These are phyloP conservation scores for Starmera dryadoides DNA, from an alignment of 805 yeast species.

Conservation along the genomic window DNA sequence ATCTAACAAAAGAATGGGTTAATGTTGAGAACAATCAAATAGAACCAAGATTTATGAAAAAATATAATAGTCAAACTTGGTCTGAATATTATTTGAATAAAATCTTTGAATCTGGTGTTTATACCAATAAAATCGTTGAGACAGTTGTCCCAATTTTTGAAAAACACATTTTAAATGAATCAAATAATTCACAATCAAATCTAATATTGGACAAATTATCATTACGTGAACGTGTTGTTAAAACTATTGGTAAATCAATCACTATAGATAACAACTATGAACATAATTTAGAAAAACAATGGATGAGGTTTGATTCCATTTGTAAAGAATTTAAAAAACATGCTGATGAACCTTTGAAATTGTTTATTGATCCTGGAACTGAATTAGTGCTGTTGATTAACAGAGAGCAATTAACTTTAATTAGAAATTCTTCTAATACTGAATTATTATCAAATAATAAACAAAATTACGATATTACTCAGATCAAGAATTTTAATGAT, in stretches of 20 bases:
- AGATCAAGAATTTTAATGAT: slow-evolving; percentile 14
- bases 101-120: slow-evolving; percentile 43
- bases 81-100: slow-evolving; percentile 35
- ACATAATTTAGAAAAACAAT: slow-evolving; percentile 38
- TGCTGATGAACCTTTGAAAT: slow-evolving; percentile 51
- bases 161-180: slow-evolving; percentile 27
- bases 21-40: slow-evolving; percentile 17
- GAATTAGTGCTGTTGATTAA: slow-evolving; percentile 27
- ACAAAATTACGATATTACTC: slow-evolving; percentile 9
- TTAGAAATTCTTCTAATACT: slow-evolving; percentile 25
- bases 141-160: slow-evolving; percentile 48
- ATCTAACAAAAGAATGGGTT: slow-evolving; percentile 17
- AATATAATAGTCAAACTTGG: slow-evolving; percentile 22
- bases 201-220: slow-evolving; percentile 19
- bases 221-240: slow-evolving; percentile 26
- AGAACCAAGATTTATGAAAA: slow-evolving; percentile 15
- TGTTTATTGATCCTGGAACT: slow-evolving; percentile 30
- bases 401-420: slow-evolving; percentile 24
- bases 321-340: slow-evolving; percentile 64
- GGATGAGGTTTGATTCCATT: slow-evolving; percentile 64
- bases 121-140: slow-evolving; percentile 38
- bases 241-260: slow-evolving; percentile 24
- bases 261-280: slow-evolving; percentile 25
- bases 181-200: slow-evolving; percentile 7
- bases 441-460: slow-evolving; percentile 27